Percentiles rank a stretch among this genome's conserved stretches.
phyloP scores from a whole-genome alignment of 331 rosid genomes.

The Pyracantha coccinea region DNA sequence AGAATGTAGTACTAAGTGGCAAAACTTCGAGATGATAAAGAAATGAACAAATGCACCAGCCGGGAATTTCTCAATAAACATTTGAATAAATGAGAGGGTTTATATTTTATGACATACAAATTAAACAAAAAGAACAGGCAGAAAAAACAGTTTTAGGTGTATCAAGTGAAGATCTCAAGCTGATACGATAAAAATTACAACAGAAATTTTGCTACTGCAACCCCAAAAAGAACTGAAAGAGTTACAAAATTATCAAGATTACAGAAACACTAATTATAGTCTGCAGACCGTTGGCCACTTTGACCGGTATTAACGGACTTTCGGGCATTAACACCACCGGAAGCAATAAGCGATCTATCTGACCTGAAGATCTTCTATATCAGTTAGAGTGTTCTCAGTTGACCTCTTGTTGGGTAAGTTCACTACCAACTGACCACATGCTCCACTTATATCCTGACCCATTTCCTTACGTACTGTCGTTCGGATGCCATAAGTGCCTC shows the following conservation, averaged over 20 bases:
- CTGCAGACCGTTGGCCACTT: background rate
- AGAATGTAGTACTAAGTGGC: too few species aligned
- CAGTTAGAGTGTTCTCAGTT: slow-evolving; percentile 42
- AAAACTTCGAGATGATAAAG: too few species aligned
- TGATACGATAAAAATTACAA: background rate
- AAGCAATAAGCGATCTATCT: slow-evolving; percentile 3
- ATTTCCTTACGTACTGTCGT: slow-evolving; percentile 86
- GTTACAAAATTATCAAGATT: background rate
- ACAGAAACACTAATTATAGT: background rate
- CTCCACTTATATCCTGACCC: slow-evolving; percentile 98
- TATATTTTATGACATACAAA: background rate
- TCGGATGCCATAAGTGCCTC: slow-evolving; percentile 73
- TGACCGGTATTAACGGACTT: background rate
- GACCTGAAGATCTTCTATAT: slow-evolving; percentile 80
- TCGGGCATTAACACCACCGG: background rate
- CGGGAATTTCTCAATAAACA: background rate
- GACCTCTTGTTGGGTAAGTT: slow-evolving; percentile 40
- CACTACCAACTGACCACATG: slow-evolving; percentile 92
- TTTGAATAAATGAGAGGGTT: background rate
- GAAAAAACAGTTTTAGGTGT: background rate
- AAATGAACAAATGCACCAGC: too few species aligned
- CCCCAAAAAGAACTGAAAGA: background rate
- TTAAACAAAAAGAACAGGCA: background rate
- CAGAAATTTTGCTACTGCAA: background rate
- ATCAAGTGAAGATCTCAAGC: background rate